Evolutionary conservation across 202 grass and related monocot genomes (phyloP).

Genomic region (Panicum virgatum): DNA sequence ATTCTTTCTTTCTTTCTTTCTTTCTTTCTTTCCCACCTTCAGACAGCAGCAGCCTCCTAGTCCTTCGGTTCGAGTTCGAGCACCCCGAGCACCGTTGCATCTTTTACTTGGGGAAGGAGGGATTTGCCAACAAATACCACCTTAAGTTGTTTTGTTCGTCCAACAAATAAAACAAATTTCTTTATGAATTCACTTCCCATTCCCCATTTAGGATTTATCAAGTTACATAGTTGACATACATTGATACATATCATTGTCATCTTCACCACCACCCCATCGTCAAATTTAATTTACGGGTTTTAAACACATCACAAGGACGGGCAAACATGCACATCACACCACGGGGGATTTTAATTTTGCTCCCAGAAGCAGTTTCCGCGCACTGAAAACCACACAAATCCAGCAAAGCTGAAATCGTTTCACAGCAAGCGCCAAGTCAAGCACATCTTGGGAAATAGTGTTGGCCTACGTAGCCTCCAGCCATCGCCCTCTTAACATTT

Average conservation of each 20-base stretch:
- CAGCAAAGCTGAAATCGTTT: constrained; percentile 1
- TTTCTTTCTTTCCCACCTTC: too few relatives aligned
- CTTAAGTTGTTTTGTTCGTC: neutral
- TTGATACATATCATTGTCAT: constrained; percentile 12
- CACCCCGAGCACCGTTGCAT: too few relatives aligned
- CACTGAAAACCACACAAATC: constrained; percentile 23
- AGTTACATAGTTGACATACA: neutral
- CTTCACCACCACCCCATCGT: constrained; percentile 9
- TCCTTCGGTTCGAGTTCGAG: too few relatives aligned
- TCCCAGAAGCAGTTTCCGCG: neutral
- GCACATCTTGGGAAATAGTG: constrained; percentile 70
- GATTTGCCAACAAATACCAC: neutral
- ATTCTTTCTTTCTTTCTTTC: neutral
- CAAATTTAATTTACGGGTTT: constrained; percentile 19
- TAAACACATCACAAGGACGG: constrained; percentile 8
- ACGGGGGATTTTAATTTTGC: constrained; percentile 9
- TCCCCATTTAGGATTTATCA: neutral
- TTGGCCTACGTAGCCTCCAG: constrained; percentile 73
- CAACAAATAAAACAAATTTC: neutral
- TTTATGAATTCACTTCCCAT: neutral
- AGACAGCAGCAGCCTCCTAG: too few relatives aligned
- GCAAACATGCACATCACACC: constrained; percentile 1
- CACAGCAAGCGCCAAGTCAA: constrained; percentile 34
- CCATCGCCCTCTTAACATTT: constrained; percentile 75
- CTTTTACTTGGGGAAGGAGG: neutral